Base-by-base conservation (phyloP, 2,329 filamentous ascomycete species). In the Botryotinia convoluta region DNA sequence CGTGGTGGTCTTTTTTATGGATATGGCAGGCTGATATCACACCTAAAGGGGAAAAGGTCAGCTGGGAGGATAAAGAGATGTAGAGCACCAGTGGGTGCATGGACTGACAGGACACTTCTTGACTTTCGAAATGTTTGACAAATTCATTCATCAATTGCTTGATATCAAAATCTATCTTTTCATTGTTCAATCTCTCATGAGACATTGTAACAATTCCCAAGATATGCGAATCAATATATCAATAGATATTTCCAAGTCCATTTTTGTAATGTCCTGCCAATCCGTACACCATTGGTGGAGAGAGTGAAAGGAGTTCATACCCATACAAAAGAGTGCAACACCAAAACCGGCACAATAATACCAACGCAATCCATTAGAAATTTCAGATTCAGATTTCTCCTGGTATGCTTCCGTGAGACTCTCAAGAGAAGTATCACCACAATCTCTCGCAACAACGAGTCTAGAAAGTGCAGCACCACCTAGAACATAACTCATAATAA, bases 281-380 rank as follows among this genome's bases (percentile, higher is more conserved):
- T 54, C 12, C 12, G 5, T n/a, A n/a, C 26, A n/a, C 48, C 48
- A 54, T 5, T 16, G 48, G 48, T 54, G 5, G 29, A 29, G n/a
- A 61, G 18, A 57, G 37, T 14, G 65, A 8, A 35, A 35, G 57
- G 7, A 18, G 42, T 64, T 76, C 73, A 65, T 75, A 76, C 82
- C 81, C 85, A 90, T 90, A 76, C 82, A 85, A 18, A 86, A 78
- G 8, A 91, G 81, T 0, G 88, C 84, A 22, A 89, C 81, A 37
- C 86, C 88, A 3, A 91, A 83, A 1, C 90, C 89, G n/a, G 83
- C 85, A 79, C 89, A 91, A 80, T 91, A 91, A 80, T 89, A 91
- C 84, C 88, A 90, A 22, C 88, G 84, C 29, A 90, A 83, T 3
- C 87, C 88, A 12, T 80, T 74, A 9, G 82, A 78, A n/a, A 91